Evolutionary conservation across 1,139 yeast genomes (phyloP).

Genomic region (Pneumocystis wakefieldiae): DNA sequence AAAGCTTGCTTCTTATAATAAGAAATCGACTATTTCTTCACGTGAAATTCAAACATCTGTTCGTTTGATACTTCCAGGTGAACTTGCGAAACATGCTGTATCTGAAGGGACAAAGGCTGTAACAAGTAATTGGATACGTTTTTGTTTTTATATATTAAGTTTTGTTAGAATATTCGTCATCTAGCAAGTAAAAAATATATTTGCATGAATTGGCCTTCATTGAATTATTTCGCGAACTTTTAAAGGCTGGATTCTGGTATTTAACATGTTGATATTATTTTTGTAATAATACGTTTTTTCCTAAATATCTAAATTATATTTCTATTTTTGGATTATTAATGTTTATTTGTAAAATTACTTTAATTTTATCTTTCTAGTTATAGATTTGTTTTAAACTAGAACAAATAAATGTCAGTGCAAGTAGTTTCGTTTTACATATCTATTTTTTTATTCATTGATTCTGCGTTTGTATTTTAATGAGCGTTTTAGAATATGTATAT

Average conservation of each 20-base stretch:
- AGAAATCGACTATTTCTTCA: conserved; percentile 96
- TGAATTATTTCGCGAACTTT: neutral
- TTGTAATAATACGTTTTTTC: too few species aligned
- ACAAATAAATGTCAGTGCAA: too few species aligned
- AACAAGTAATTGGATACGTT: conserved; percentile 34
- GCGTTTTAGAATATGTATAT: too few species aligned
- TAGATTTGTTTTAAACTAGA: too few species aligned
- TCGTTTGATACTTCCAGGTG: conserved; percentile 98
- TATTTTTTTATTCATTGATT: too few species aligned
- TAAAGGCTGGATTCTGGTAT: neutral
- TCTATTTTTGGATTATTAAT: too few species aligned
- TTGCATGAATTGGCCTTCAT: neutral
- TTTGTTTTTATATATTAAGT: conserved; percentile 1
- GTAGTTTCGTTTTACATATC: too few species aligned
- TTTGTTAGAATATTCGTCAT: neutral
- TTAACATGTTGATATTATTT: too few species aligned
- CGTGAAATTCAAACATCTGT: conserved; percentile 99
- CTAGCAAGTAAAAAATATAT: neutral
- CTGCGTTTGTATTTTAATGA: too few species aligned
- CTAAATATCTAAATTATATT: too few species aligned
- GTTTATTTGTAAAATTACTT: too few species aligned
- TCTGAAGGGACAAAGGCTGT: conserved; percentile 99
- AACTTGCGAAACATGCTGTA: conserved; percentile 96
- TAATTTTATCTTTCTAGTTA: too few species aligned
- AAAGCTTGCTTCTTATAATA: conserved; percentile 98